phyloP scores from a whole-genome alignment of 2,329 filamentous ascomycete genomes.

The Incumbomyces lentus region DNA sequence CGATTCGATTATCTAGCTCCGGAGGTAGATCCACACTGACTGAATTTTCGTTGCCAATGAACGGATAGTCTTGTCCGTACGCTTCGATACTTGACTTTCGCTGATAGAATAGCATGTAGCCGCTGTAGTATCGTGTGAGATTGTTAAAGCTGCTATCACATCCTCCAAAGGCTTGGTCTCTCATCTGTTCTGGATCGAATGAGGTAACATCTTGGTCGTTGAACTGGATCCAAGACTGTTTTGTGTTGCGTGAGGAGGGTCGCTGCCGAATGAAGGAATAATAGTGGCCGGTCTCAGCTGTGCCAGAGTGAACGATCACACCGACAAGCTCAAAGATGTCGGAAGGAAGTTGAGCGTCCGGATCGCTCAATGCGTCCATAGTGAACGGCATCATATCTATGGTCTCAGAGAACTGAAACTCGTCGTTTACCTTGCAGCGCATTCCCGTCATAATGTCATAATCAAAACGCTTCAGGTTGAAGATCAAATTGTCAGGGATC shows the following conservation, averaged over 20 bases:
- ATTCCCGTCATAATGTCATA: conserved; percentile 54
- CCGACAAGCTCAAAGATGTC: conserved; percentile 93
- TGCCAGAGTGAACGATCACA: conserved; percentile 84
- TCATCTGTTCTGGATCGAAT: conserved; percentile 66
- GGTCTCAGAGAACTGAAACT: conserved; percentile 72
- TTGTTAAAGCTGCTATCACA: conserved; percentile 40
- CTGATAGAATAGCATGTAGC: conserved; percentile 98
- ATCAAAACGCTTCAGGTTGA: conserved; percentile 64
- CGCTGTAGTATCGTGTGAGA: conserved; percentile 62
- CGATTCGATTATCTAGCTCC: conserved; percentile 46
- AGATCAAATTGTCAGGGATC: conserved; percentile 86
- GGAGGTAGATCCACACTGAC: conserved; percentile 38
- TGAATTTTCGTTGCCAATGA: conserved; percentile 38
- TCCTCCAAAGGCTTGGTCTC: conserved; percentile 71
- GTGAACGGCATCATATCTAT: conserved; percentile 89
- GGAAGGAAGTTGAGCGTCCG: conserved; percentile 43
- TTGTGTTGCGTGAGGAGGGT: conserved; percentile 40
- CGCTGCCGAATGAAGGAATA: conserved; percentile 90
- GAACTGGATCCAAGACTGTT: conserved; percentile 70
- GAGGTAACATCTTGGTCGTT: conserved; percentile 75
- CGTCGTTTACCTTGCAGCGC: conserved; percentile 88
- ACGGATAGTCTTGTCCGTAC: conserved; percentile 41
- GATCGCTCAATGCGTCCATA: conserved; percentile 66
- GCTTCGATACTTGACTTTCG: conserved; percentile 55
- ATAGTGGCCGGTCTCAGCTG: conserved; percentile 89